A percentile compares a stretch with the other conserved stretches of the same genome.
phyloP scores from a whole-genome alignment of 495 filamentous ascomycete genomes.

The Trypethelium eluteriae region DNA sequence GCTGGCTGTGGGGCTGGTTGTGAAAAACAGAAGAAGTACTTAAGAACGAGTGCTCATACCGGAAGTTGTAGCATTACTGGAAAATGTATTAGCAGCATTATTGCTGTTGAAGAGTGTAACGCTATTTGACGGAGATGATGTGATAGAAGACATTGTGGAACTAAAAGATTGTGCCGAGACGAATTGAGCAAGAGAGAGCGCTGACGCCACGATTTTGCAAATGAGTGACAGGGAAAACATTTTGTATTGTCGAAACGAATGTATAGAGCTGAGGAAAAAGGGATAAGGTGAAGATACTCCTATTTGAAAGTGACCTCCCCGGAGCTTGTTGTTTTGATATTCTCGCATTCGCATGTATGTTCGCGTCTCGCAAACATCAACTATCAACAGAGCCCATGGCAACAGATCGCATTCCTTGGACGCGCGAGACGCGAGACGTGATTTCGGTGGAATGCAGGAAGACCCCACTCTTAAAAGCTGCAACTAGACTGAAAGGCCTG shows the following conservation, averaged over 20 bases:
- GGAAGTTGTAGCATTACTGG: not conserved
- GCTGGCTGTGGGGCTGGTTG: not conserved
- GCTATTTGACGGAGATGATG: not conserved
- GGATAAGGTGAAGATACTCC: not conserved
- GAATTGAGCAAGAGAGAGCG: slow-evolving; percentile 5
- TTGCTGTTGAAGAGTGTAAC: not conserved
- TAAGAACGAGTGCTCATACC: not conserved
- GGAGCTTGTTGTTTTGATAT: not conserved
- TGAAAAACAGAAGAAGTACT: not conserved
- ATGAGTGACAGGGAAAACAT: not conserved
- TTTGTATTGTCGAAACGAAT: slow-evolving; percentile 6
- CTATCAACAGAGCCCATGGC: not conserved
- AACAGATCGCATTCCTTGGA: slow-evolving; percentile 4
- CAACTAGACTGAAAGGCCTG: no score
- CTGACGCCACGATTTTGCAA: slow-evolving; percentile 1
- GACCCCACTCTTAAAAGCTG: no score
- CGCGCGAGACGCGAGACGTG: slow-evolving; percentile 3
- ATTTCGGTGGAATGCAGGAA: not conserved
- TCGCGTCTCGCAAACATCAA: no score
- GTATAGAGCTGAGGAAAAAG: not conserved
- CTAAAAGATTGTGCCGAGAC: slow-evolving; percentile 6
- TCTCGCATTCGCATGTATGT: not conserved
- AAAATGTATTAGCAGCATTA: not conserved
- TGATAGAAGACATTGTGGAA: not conserved
- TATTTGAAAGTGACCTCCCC: not conserved